Evolutionary conservation across 345 rosid genomes (phyloP).

Genomic region (Sonneratia alba): DNA sequence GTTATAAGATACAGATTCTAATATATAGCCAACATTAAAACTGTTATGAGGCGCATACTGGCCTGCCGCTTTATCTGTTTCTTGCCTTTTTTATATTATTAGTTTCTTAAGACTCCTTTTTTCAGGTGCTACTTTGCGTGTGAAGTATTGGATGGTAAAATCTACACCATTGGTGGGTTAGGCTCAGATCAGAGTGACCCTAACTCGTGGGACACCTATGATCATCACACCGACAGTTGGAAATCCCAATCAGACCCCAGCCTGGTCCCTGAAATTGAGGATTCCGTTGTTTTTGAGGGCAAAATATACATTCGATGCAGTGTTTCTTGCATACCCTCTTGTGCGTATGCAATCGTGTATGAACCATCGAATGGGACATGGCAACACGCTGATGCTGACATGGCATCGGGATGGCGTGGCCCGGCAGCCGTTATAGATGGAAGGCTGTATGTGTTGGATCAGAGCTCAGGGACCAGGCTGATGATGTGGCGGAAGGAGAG

Average conservation of each 20-base stretch:
- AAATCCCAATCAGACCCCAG: constrained; percentile 26
- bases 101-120: not conserved
- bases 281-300: constrained; percentile 58
- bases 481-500: constrained; percentile 54
- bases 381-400: constrained; percentile 50
- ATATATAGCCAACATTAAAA: too few relatives aligned
- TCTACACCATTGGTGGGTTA: constrained; percentile 64
- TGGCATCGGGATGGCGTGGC: constrained; percentile 73
- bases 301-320: constrained; percentile 48
- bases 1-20: too few relatives aligned
- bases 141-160: constrained; percentile 47
- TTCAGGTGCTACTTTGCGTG: constrained; percentile 77
- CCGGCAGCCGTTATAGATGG: constrained; percentile 62
- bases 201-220: constrained; percentile 60
- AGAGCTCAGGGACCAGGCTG: constrained; percentile 61
- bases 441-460: constrained; percentile 63
- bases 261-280: constrained; percentile 44
- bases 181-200: constrained; percentile 35
- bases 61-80: not conserved
- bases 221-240: constrained; percentile 39
- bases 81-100: not conserved
- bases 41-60: not conserved
- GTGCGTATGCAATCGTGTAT: constrained; percentile 31
- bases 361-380: constrained; percentile 42
- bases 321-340: constrained; percentile 23